phyloP scores from a whole-genome alignment of 345 rosid genomes.

The Eucalyptus urophylla region DNA sequence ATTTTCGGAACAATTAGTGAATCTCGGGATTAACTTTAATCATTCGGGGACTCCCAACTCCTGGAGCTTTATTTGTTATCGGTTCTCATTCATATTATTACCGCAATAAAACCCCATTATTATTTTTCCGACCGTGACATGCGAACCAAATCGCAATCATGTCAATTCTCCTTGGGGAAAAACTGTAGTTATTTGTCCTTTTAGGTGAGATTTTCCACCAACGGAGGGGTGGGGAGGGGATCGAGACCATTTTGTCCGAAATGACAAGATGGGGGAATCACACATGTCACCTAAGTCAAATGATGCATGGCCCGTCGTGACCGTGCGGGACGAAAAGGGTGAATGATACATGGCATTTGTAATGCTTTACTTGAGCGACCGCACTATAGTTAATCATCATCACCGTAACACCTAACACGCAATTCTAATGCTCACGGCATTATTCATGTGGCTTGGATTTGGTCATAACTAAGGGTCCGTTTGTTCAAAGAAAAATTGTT shows the following conservation, averaged over 20 bases:
- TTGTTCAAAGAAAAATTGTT: background rate
- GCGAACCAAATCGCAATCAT: constrained; percentile 29
- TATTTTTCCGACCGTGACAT: constrained; percentile 17
- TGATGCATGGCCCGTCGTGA: background rate
- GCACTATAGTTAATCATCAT: background rate
- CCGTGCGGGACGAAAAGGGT: background rate
- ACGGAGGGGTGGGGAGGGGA: background rate
- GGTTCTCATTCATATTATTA: constrained; percentile 10
- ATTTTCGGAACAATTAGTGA: background rate
- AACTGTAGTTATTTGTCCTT: background rate
- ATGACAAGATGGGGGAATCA: background rate
- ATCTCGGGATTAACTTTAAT: background rate
- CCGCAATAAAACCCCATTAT: constrained; percentile 5
- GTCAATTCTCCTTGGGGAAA: background rate
- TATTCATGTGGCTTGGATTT: background rate
- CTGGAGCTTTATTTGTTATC: constrained; percentile 3
- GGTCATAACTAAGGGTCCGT: background rate
- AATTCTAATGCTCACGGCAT: background rate
- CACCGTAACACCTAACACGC: background rate
- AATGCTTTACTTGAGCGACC: background rate
- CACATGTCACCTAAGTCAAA: background rate
- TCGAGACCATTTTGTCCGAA: background rate
- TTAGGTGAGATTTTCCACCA: constrained; percentile 2
- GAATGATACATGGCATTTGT: background rate
- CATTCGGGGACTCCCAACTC: background rate